Conservation (phyloP, 1,284 basidiomycete species). For the Cutaneotrichosporon arboriforme region DNA sequence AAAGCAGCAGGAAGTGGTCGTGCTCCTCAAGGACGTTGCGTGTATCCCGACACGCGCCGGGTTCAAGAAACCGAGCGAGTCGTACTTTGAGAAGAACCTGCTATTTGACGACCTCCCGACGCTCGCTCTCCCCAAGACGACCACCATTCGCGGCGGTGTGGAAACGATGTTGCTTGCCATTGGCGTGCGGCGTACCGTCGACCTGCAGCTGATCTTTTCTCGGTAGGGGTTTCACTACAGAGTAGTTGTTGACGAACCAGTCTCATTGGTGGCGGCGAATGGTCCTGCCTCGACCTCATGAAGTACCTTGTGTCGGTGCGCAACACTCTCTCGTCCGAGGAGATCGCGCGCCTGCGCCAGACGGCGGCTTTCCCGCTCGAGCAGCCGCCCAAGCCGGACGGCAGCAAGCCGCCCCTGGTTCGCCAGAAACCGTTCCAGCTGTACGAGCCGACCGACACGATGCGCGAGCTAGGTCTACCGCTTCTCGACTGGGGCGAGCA, state of each 20-base stretch:
- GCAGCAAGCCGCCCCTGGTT: constrained; percentile 35
- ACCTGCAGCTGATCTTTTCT: constrained; percentile 79
- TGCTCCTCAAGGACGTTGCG: constrained; percentile 58
- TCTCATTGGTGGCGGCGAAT: constrained; percentile 43
- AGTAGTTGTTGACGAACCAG: constrained; percentile 47
- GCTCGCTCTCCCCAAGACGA: constrained; percentile 66
- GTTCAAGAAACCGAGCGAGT: constrained; percentile 65
- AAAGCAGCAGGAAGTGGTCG: constrained; percentile 58
- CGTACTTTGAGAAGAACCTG: constrained; percentile 84
- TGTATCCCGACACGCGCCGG: constrained; percentile 83
- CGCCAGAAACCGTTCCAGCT: constrained; percentile 64
- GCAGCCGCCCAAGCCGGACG: constrained; percentile 37
- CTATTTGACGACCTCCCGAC: constrained; percentile 85
- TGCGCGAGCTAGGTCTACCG: constrained; percentile 70
- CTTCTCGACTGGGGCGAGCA: constrained; percentile 80
- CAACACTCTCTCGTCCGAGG: constrained; percentile 61
- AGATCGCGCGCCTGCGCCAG: constrained; percentile 66
- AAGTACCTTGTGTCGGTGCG: constrained; percentile 85
- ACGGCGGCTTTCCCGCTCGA: constrained; percentile 79
- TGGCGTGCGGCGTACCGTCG: constrained; percentile 86
- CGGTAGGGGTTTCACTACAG: constrained; percentile 52
- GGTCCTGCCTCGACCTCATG: constrained; percentile 55
- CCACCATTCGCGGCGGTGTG: constrained; percentile 63
- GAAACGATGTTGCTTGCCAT: constrained; percentile 72
- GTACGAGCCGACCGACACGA: constrained; percentile 74